phyloP scores from a whole-genome alignment of 352 stramenopile genomes.

The Phytophthora quininea region DNA sequence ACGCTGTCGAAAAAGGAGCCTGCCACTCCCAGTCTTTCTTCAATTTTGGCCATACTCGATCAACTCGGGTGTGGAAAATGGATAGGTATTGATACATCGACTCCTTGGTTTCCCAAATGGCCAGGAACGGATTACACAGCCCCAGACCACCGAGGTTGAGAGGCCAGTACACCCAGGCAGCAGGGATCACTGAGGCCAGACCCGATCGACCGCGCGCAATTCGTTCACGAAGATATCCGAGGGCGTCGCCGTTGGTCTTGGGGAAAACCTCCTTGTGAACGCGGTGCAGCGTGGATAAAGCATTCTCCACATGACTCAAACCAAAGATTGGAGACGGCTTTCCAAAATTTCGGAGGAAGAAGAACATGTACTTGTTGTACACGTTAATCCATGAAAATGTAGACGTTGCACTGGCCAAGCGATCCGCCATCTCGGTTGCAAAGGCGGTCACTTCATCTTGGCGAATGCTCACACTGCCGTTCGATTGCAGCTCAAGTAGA shows the following conservation, averaged over 20 bases:
- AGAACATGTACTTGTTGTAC: slow-evolving; percentile 71
- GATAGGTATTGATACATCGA: slow-evolving; percentile 34
- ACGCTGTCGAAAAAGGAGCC: slow-evolving; percentile 38
- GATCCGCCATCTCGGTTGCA: slow-evolving; percentile 46
- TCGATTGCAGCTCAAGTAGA: slow-evolving; percentile 45
- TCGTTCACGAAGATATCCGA: slow-evolving; percentile 32
- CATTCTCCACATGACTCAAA: slow-evolving; percentile 25
- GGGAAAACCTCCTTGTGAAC: slow-evolving; percentile 45
- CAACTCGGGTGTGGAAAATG: slow-evolving; percentile 25
- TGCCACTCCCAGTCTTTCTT: slow-evolving; percentile 47
- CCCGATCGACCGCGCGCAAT: slow-evolving; percentile 22
- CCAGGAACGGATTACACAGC: slow-evolving; percentile 51
- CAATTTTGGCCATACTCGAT: slow-evolving; percentile 36
- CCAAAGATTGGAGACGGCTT: slow-evolving; percentile 41
- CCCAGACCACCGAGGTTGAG: slow-evolving; percentile 46
- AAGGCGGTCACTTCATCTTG: slow-evolving; percentile 44
- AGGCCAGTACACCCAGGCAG: slow-evolving; percentile 49
- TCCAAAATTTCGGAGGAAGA: slow-evolving; percentile 59
- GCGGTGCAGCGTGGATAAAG: slow-evolving; percentile 37
- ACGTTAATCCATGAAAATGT: slow-evolving; percentile 51
- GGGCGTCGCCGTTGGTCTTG: slow-evolving; percentile 39
- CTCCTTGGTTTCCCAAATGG: slow-evolving; percentile 37
- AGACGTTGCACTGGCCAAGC: slow-evolving; percentile 32
- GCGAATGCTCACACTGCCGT: slow-evolving; percentile 42
- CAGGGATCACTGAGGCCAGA: slow-evolving; percentile 25